Evolutionary conservation across 2,329 filamentous ascomycete species (phyloP), one percentile per base, ranked within the genome.

Genomic region (Calonectria pseudoturangicola): DNA sequence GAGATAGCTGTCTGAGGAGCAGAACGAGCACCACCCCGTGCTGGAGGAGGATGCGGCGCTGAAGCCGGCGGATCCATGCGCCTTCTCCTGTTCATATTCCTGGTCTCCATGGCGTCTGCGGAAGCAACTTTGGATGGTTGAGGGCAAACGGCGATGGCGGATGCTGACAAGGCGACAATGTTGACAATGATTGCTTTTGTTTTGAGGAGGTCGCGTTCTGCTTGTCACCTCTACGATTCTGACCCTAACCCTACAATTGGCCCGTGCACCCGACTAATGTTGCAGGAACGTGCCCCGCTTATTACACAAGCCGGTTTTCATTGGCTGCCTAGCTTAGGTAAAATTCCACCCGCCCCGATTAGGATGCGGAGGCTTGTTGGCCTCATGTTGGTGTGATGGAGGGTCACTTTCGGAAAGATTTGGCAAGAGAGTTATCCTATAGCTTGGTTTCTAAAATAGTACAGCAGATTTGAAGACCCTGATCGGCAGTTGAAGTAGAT

Each of bases 161-260:
- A 51, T 43, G 41, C 12, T 45, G 36, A 36, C 4, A 43, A 39
- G 62, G 43, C n/a, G 30, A 36, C 25, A 30, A 56, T 25, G 30
- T 15, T 28, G 51, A 56, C 21, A 10, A 39, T 48, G 43, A 7
- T 47, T 64, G 39, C n/a, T 69, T 56, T 62, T 72, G 71, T 70
- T 72, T 63, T 68, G 72, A 47, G 3, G 47, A 45, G 56, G 56
- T 63, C 60, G 72, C 60, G 68, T 48, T 73, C 56, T 43, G 28
- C 60, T 67, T 70, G 64, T 72, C 41, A 69, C 69, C 56, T 58
- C 43, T 47, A 7, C 9, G 2, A 50, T 39, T 33, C 36, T 73
- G 58, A 71, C 67, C 33, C 27, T 79, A 80, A 79, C 76, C 77
- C 79, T 72, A 77, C 48, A 75, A 68, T 27, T 75, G 72, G 72